A percentile compares a stretch with the other conserved stretches of the same genome.
Evolutionary conservation across 2,329 filamentous ascomycete species (phyloP).

Genomic region (Incumbomyces lentus): DNA sequence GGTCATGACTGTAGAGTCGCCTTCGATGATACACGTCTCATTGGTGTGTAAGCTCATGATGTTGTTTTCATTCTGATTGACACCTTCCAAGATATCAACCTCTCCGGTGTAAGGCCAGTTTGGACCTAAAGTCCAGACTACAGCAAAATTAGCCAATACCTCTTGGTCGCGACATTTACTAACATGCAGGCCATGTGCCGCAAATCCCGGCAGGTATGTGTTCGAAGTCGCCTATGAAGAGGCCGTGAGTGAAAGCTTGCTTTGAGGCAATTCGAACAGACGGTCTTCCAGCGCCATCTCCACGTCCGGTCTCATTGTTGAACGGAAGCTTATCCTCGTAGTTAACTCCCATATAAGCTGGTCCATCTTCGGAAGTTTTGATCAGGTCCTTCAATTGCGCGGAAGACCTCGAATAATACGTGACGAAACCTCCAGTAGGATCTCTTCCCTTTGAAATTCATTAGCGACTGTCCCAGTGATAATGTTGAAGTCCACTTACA

Average conservation of each 20-base stretch:
- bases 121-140: conserved; percentile 40
- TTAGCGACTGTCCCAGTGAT: not conserved
- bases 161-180: not conserved
- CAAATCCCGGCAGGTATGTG: conserved; percentile 28
- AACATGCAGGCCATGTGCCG: conserved; percentile 30
- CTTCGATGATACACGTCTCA: conserved; percentile 17
- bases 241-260: conserved; percentile 24
- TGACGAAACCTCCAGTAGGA: conserved; percentile 30
- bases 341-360: conserved; percentile 27
- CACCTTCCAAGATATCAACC: conserved; percentile 63
- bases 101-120: conserved; percentile 56
- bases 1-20: conserved; percentile 23
- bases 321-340: conserved; percentile 13
- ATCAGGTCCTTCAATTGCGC: conserved; percentile 16
- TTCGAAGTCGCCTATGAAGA: conserved; percentile 28
- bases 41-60: conserved; percentile 53
- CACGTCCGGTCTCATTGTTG: conserved; percentile 8
- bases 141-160: conserved; percentile 1
- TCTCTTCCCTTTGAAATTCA: conserved; percentile 22
- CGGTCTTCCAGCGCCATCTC: conserved; percentile 21
- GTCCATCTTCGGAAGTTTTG: conserved; percentile 15
- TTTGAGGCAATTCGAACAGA: conserved; percentile 25
- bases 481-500: conserved; percentile 4
- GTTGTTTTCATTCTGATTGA: conserved; percentile 47
- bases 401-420: conserved; percentile 11